A percentile compares a stretch with the other conserved stretches of the same genome.
phyloP scores from a whole-genome alignment of 176 grass and related monocot genomes.

The Carex pumila region DNA sequence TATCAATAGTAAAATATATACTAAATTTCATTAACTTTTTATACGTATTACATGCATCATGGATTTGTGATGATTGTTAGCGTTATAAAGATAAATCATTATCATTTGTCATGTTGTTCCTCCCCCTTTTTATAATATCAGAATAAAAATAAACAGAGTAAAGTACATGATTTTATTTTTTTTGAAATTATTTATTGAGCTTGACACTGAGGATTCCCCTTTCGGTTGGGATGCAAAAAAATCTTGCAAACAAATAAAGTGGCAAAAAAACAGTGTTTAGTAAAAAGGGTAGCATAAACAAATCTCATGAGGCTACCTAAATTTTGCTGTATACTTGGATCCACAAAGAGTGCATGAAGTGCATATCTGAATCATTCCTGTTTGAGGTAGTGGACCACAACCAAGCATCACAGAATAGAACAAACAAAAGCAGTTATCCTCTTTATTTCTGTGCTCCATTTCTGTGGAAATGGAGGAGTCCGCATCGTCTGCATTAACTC shows the following conservation, averaged over 20 bases:
- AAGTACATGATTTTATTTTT: not conserved
- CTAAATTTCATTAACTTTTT: not conserved
- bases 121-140: no score
- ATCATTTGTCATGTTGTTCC: not conserved
- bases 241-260: not conserved
- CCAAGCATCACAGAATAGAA: not conserved
- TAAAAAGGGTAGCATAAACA: not conserved
- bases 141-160: not conserved
- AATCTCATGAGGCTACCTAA: not conserved
- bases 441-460: not conserved
- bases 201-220: not conserved
- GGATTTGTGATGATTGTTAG: not conserved
- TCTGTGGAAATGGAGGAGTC: no score
- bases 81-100: not conserved
- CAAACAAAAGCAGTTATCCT: not conserved
- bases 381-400: slow-evolving; percentile 23
- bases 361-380: slow-evolving; percentile 30
- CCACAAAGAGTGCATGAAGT: slow-evolving; percentile 3
- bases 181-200: not conserved
- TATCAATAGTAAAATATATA: not conserved
- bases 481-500: no score
- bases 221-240: not conserved
- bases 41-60: not conserved
- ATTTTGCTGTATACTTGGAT: not conserved
- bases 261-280: not conserved